These are phyloP conservation scores for Metschnikowia matae DNA, from an alignment of 805 yeast genomes.

Conservation along the genomic window DNA sequence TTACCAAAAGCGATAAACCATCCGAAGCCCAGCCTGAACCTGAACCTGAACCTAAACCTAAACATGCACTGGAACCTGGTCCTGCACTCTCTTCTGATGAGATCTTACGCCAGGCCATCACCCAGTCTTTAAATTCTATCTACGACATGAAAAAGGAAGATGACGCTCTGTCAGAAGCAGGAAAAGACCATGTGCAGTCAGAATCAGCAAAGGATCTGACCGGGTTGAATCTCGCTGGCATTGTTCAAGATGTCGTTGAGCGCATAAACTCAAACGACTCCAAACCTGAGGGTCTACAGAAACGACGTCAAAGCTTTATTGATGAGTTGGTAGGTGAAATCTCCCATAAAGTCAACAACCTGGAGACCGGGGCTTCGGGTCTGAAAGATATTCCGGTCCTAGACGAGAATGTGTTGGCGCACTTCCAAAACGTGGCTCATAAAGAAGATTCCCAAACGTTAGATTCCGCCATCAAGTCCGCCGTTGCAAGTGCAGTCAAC, in stretches of 20 bases:
- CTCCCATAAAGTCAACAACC: neutral
- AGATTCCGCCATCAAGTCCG: slow-evolving; percentile 11
- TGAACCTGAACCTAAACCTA: neutral
- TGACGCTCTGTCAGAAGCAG: slow-evolving; percentile 1
- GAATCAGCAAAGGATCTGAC: neutral
- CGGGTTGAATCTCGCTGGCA: slow-evolving; percentile 12
- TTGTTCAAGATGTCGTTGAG: slow-evolving; percentile 26
- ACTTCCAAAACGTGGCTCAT: slow-evolving; percentile 33
- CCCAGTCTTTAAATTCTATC: neutral
- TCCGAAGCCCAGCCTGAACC: neutral
- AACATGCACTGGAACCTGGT: neutral
- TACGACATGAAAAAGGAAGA: slow-evolving; percentile 11
- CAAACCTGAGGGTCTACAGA: slow-evolving; percentile 16
- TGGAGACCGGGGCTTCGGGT: neutral
- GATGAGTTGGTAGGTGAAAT: neutral
- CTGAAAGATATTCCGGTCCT: slow-evolving; percentile 27
- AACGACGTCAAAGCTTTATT: neutral
- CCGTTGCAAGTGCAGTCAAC: slow-evolving; percentile 13
- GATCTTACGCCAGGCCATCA: neutral
- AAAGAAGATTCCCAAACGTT: slow-evolving; percentile 17
- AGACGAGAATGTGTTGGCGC: slow-evolving; percentile 34
- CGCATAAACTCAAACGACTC: slow-evolving; percentile 16
- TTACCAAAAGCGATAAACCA: neutral
- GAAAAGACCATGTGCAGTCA: neutral
- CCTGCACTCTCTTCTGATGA: neutral